These are phyloP conservation scores for Hyaloperonospora arabidopsidis DNA, from an alignment of 352 stramenopile species.

Conservation along the genomic window DNA sequence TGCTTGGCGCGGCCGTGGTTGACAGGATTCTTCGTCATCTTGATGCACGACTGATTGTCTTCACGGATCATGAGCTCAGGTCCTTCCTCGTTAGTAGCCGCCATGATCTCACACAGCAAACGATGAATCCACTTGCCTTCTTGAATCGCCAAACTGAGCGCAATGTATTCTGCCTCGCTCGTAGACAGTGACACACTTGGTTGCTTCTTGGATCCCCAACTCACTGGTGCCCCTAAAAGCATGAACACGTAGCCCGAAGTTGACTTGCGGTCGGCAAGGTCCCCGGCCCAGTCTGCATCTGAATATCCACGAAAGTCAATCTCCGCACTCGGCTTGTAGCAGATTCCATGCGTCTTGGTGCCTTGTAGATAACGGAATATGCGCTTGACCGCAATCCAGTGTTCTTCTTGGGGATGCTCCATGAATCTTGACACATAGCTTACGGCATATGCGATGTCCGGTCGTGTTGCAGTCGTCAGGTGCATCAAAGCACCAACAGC, in stretches of 20 bases:
- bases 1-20: slow-evolving; percentile 26
- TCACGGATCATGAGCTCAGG: slow-evolving; percentile 10
- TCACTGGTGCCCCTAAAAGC: background rate
- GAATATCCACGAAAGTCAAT: slow-evolving; percentile 12
- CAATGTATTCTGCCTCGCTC: slow-evolving; percentile 11
- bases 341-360: slow-evolving; percentile 15
- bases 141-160: slow-evolving; percentile 5
- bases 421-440: slow-evolving; percentile 19
- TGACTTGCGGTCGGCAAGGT: slow-evolving; percentile 9
- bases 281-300: slow-evolving; percentile 12
- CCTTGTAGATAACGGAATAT: slow-evolving; percentile 19
- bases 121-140: slow-evolving; percentile 5
- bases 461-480: slow-evolving; percentile 15
- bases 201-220: slow-evolving; percentile 9
- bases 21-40: slow-evolving; percentile 7
- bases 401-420: slow-evolving; percentile 15
- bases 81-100: background rate
- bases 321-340: slow-evolving; percentile 4
- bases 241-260: slow-evolving; percentile 8
- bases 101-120: slow-evolving; percentile 6
- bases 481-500: slow-evolving; percentile 20
- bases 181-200: slow-evolving; percentile 9
- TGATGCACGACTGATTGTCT: slow-evolving; percentile 12
- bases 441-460: slow-evolving; percentile 13
- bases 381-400: slow-evolving; percentile 16